These are phyloP conservation scores for Diaporthe batatas DNA, from an alignment of 2,329 filamentous ascomycete species.

Conservation along the genomic window DNA sequence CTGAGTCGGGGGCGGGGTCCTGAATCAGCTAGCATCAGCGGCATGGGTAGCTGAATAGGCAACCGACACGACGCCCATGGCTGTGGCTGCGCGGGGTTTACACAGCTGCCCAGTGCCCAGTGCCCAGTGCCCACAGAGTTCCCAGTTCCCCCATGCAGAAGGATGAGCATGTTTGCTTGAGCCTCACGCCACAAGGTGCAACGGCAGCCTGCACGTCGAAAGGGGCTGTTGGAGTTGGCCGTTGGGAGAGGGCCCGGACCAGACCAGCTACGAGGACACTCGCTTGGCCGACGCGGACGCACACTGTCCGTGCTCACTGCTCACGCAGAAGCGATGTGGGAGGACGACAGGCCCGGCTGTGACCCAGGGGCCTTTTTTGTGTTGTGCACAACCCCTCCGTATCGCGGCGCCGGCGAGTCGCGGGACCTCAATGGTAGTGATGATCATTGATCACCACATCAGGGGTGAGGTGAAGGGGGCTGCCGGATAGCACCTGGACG, in stretches of 20 bases:
- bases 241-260: slow-evolving; percentile 11
- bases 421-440: slow-evolving; percentile 11
- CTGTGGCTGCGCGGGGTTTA: slow-evolving; percentile 14
- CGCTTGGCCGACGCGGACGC: slow-evolving; percentile 27
- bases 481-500: slow-evolving; percentile 4
- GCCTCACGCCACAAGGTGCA: slow-evolving; percentile 32
- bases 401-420: slow-evolving; percentile 10
- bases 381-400: slow-evolving; percentile 3
- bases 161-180: slow-evolving; percentile 29
- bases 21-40: slow-evolving; percentile 34
- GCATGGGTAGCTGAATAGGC: slow-evolving; percentile 29
- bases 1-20: slow-evolving; percentile 30
- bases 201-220: slow-evolving; percentile 33
- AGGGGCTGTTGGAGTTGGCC: slow-evolving; percentile 30
- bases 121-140: slow-evolving; percentile 2
- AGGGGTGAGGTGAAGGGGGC: slow-evolving; percentile 16
- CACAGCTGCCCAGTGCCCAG: neutral
- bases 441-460: slow-evolving; percentile 22
- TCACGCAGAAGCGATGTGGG: slow-evolving; percentile 16
- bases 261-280: slow-evolving; percentile 1
- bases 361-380: neutral
- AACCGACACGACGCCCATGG: slow-evolving; percentile 23
- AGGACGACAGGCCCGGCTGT: slow-evolving; percentile 11
- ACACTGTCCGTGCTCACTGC: slow-evolving; percentile 29
- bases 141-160: slow-evolving; percentile 23